These are phyloP conservation scores for Kwoniella shandongensis DNA, from an alignment of 768 basidiomycete genomes.

Conservation along the genomic window DNA sequence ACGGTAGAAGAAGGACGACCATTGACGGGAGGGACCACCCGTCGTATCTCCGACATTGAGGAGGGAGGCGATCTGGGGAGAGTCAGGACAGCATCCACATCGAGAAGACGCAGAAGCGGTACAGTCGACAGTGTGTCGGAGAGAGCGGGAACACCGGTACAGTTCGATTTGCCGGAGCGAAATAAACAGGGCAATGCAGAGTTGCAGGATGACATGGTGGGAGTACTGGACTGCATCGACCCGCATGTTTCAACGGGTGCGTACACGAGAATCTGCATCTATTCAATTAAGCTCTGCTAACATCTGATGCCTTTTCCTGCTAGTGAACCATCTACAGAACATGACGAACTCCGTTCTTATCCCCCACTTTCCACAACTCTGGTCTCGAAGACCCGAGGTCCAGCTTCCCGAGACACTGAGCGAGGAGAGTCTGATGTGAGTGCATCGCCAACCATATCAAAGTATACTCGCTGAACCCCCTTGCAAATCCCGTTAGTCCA, in stretches of 20 bases:
- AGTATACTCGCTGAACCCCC: neutral
- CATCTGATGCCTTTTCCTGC: constrained; percentile 1
- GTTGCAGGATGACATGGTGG: constrained; percentile 77
- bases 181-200: constrained; percentile 26
- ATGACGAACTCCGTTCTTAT: constrained; percentile 76
- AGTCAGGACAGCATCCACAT: constrained; percentile 1
- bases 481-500: neutral
- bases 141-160: constrained; percentile 13
- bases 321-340: constrained; percentile 71
- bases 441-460: constrained; percentile 4
- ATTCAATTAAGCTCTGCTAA: neutral
- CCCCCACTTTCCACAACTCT: constrained; percentile 66
- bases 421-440: constrained; percentile 27
- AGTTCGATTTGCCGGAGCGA: constrained; percentile 11
- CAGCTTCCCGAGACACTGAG: constrained; percentile 56
- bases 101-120: neutral
- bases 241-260: constrained; percentile 65
- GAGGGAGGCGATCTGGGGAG: constrained; percentile 1
- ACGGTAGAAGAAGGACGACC: neutral
- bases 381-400: constrained; percentile 69
- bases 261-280: neutral
- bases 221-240: constrained; percentile 76
- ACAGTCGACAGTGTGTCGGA: neutral
- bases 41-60: neutral
- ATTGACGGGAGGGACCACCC: neutral